phyloP scores from a whole-genome alignment of 306 rosid genomes.

The Lathyrus oleraceus region DNA sequence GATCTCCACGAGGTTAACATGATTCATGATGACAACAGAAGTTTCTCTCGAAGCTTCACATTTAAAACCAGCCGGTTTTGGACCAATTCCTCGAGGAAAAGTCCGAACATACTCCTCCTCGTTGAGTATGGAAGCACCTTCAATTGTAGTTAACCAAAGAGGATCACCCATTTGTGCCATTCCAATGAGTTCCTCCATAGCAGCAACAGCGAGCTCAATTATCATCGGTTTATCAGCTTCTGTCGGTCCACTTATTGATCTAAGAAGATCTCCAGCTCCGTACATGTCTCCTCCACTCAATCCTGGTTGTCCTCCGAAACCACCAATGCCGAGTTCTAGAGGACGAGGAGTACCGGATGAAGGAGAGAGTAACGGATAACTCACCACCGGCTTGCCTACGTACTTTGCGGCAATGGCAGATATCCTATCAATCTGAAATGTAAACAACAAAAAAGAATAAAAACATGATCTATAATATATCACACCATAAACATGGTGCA shows the following conservation, averaged over 20 bases:
- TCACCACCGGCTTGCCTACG: constrained; percentile 84
- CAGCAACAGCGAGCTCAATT: constrained; percentile 90
- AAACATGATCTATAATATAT: too few species aligned
- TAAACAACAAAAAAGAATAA: background rate
- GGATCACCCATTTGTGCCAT: constrained; percentile 97
- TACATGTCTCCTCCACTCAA: constrained; percentile 69
- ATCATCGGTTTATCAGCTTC: constrained; percentile 89
- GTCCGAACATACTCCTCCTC: constrained; percentile 81
- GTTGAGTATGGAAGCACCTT: constrained; percentile 61
- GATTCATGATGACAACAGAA: constrained; percentile 89
- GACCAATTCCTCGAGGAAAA: constrained; percentile 84
- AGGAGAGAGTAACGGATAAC: constrained; percentile 74
- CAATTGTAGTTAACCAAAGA: constrained; percentile 76
- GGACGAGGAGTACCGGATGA: constrained; percentile 69
- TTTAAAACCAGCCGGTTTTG: constrained; percentile 75
- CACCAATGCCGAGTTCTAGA: constrained; percentile 66
- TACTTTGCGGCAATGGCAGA: constrained; percentile 93
- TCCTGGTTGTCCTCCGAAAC: constrained; percentile 58
- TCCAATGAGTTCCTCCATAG: constrained; percentile 86
- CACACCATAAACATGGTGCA: too few species aligned
- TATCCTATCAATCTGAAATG: constrained; percentile 76
- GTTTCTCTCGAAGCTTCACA: constrained; percentile 87
- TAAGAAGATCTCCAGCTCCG: constrained; percentile 74
- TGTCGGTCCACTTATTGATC: constrained; percentile 65
- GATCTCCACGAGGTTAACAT: constrained; percentile 83